phyloP scores from a whole-genome alignment of 192 early-diverging fungal genomes.

The Gryganskiella cystojenkinii region DNA sequence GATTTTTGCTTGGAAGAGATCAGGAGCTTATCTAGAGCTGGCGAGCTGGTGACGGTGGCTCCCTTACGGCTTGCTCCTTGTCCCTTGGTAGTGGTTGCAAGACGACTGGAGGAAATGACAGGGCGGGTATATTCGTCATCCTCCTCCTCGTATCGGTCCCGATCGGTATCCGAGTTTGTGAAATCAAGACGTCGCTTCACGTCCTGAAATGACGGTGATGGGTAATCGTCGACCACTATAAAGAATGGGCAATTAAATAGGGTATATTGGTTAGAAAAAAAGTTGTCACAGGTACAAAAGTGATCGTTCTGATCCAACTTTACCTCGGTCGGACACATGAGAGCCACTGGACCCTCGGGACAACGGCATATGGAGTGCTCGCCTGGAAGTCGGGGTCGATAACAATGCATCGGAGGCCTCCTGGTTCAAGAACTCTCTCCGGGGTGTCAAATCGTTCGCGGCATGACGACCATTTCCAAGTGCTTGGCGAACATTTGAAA shows the following conservation, averaged over 20 bases:
- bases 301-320: neutral
- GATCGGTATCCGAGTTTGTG: too few species aligned
- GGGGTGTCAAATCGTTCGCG: neutral
- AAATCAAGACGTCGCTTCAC: conserved; percentile 25
- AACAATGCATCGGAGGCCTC: neutral
- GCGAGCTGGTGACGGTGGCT: conserved; percentile 10
- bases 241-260: neutral
- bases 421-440: conserved; percentile 6
- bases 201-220: conserved; percentile 29
- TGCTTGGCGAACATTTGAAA: neutral
- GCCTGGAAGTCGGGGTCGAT: conserved; percentile 9
- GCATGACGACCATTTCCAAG: neutral
- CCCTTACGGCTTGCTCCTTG: neutral
- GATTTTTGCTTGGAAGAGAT: conserved; percentile 14
- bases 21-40: conserved; percentile 23
- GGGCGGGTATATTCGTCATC: neutral
- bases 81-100: neutral
- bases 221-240: neutral
- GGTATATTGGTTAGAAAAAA: neutral
- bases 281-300: neutral
- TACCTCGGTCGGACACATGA: conserved; percentile 1
- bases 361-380: neutral
- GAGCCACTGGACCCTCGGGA: neutral
- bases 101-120: neutral
- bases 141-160: neutral